Conservation (phyloP, 257 asterid genomes). For the Orobanche coerulescens region DNA sequence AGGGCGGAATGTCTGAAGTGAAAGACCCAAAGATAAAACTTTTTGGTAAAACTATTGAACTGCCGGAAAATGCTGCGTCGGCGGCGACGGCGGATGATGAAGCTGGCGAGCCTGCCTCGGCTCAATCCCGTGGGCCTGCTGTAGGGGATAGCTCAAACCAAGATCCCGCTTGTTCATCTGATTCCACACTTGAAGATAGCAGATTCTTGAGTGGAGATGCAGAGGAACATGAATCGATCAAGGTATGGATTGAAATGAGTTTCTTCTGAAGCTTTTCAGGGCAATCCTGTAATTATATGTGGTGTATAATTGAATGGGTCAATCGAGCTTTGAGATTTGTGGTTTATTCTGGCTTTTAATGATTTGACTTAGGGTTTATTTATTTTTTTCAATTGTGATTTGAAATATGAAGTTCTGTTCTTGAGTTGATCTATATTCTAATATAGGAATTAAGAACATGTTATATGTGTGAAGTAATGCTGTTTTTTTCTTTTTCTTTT, state of each 20-base stretch:
- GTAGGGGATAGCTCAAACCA: conserved; percentile 32
- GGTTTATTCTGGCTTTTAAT: conserved; percentile 7
- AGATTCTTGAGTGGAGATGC: conserved; percentile 26
- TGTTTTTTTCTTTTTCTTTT: neutral
- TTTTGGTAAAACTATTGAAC: conserved; percentile 73
- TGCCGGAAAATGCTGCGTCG: conserved; percentile 42
- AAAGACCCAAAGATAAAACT: conserved; percentile 86
- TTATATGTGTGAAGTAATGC: neutral
- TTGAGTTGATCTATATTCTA: neutral
- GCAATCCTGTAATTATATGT: conserved; percentile 17
- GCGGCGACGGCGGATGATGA: conserved; percentile 23
- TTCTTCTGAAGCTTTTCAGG: conserved; percentile 6
- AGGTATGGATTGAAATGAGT: conserved; percentile 33
- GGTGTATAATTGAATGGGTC: conserved; percentile 21
- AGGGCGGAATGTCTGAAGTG: conserved; percentile 45
- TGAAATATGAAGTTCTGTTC: neutral
- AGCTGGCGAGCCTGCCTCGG: conserved; percentile 23
- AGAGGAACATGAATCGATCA: conserved; percentile 36
- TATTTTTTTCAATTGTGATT: no score
- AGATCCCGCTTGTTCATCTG: conserved; percentile 36
- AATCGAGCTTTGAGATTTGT: conserved; percentile 28
- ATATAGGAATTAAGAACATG: neutral
- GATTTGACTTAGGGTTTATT: conserved; percentile 18
- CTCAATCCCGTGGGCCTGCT: conserved; percentile 22
- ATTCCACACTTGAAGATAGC: conserved; percentile 37